Evolutionary conservation across 2,329 filamentous ascomycete species (phyloP), one percentile per base, ranked within the genome.

Genomic region (Thelonectria olida): DNA sequence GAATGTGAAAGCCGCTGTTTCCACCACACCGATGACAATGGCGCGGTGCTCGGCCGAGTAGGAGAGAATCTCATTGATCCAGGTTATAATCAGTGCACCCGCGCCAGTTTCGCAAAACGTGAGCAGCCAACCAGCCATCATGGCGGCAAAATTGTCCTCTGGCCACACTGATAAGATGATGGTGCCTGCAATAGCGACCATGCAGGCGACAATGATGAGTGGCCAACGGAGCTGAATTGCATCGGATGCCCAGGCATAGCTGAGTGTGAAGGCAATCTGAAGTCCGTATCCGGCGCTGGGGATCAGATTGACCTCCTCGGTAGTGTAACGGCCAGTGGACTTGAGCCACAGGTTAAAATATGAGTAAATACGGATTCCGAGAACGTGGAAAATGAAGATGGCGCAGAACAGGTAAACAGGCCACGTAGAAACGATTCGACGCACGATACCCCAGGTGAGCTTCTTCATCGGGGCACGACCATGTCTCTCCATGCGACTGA

Each of bases 241-340:
- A 68, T 88, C 86, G 5, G 84, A 87, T 5, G 79, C 78, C 84
- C 84, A 88, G 2, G 84, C 85, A 61, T 85, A 86, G 1, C 78
- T 70, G 0, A 88, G 75, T 0, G 85, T 87, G 5, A 80, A 81
- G 8, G 84, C 73, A 0, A 87, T 66, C 50, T 76, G 73, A 1
- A 74, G 50, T 3, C 70, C 74, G 41, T 73, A 77, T 6, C 73
- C 80, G 0, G 77, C 77, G 1, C 81, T 82, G 80, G 60, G 82
- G 44, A 84, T 82, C 27, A 80, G 81, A 54, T 85, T 85, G 58
- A 87, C 83, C 28, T 86, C 79, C 25, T 64, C 74, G 57, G 64
- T 74, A 49, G 51, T 72, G 64, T 64, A 79, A 22, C 54, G 70
- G 7, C 59, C 62, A 5, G 51, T 81, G 70, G 20, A 74, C 69